phyloP scores from a whole-genome alignment of 441 rosid genomes.

The Populus hybrid region DNA sequence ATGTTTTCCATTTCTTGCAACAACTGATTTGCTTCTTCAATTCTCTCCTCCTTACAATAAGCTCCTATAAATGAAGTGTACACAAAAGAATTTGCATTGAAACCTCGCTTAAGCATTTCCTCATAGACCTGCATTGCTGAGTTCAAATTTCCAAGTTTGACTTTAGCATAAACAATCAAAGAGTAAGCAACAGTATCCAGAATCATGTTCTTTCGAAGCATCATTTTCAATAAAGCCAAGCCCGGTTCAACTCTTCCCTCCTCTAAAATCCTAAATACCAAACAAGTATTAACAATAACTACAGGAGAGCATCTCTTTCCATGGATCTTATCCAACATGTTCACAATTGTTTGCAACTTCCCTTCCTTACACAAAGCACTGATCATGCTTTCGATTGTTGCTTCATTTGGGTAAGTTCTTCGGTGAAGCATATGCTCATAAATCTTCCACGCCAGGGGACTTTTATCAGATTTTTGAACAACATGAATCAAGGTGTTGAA shows the following conservation, averaged over 20 bases:
- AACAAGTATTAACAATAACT: slow-evolving; percentile 55
- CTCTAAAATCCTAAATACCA: slow-evolving; percentile 51
- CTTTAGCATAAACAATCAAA: slow-evolving; percentile 43
- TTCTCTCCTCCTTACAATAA: slow-evolving; percentile 34
- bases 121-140: slow-evolving; percentile 49
- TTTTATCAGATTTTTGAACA: slow-evolving; percentile 48
- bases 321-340: slow-evolving; percentile 53
- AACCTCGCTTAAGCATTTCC: slow-evolving; percentile 75
- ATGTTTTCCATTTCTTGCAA: slow-evolving; percentile 46
- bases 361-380: slow-evolving; percentile 74
- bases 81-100: slow-evolving; percentile 51
- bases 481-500: slow-evolving; percentile 55
- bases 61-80: slow-evolving; percentile 50
- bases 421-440: slow-evolving; percentile 58
- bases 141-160: slow-evolving; percentile 41
- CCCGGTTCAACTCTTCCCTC: slow-evolving; percentile 45
- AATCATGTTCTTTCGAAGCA: slow-evolving; percentile 69
- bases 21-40: slow-evolving; percentile 46
- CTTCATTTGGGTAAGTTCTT: slow-evolving; percentile 52
- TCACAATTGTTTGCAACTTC: slow-evolving; percentile 42
- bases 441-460: slow-evolving; percentile 55
- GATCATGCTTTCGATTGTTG: slow-evolving; percentile 44
- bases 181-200: slow-evolving; percentile 66
- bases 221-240: slow-evolving; percentile 54
- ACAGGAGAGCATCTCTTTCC: slow-evolving; percentile 63